These are phyloP conservation scores for Tetrapisispora namnaoensis DNA, from an alignment of 805 yeast species.

Conservation along the genomic window DNA sequence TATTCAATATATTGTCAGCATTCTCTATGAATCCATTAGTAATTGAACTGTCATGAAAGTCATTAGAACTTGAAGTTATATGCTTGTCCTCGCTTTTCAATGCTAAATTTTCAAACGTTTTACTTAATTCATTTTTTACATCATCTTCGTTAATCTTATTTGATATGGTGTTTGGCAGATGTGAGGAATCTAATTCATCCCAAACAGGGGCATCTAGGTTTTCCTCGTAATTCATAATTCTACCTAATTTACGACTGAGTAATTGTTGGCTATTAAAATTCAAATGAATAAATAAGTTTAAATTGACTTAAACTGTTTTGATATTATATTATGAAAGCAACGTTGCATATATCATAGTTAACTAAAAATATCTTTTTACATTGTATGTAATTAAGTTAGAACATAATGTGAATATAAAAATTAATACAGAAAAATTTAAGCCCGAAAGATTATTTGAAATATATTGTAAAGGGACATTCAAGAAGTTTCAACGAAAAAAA, in stretches of 20 bases:
- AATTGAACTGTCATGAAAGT: background rate
- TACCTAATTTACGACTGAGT: background rate
- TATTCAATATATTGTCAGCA: background rate
- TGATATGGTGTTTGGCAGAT: background rate
- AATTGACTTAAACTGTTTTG: no score
- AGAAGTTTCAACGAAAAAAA: no score
- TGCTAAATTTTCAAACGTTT: conserved; percentile 6
- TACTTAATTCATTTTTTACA: conserved; percentile 3
- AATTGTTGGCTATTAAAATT: background rate
- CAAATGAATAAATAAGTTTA: background rate
- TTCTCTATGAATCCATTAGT: background rate
- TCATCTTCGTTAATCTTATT: no score
- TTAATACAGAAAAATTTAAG: no score
- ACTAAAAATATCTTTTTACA: no score
- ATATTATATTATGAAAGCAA: no score
- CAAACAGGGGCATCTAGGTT: conserved; percentile 28
- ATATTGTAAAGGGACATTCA: no score
- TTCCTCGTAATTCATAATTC: conserved; percentile 6
- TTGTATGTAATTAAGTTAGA: no score
- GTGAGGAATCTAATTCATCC: conserved; percentile 20
- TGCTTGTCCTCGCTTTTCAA: background rate
- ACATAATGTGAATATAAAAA: no score
- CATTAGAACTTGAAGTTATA: background rate
- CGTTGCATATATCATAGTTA: no score
- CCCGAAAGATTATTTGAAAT: background rate